Conservation (phyloP, 2,329 filamentous ascomycete genomes). For the Colletotrichum sansevieriae region DNA sequence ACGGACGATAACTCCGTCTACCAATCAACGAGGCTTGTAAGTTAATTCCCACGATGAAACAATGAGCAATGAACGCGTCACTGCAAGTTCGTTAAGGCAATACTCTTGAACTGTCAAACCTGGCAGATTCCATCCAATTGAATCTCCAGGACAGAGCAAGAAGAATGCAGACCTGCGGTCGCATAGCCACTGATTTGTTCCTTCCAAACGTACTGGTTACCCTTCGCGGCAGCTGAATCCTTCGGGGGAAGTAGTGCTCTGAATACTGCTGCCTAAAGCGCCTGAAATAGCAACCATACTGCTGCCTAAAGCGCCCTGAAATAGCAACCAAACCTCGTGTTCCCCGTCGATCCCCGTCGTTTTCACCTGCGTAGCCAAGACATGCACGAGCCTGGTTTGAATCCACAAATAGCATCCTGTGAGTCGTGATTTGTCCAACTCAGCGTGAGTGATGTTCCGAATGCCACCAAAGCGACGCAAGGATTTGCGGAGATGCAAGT, state of each 20-base stretch:
- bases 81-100: constrained; percentile 18
- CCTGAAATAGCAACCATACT: constrained; percentile 33
- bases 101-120: constrained; percentile 3
- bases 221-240: constrained; percentile 19
- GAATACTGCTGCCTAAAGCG: constrained; percentile 36
- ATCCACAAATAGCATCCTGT: no score
- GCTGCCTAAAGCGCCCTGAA: constrained; percentile 32
- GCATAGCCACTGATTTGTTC: not conserved
- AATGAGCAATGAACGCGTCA: not conserved
- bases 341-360: constrained; percentile 11
- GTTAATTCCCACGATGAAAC: constrained; percentile 8
- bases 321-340: constrained; percentile 33
- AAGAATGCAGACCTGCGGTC: not conserved
- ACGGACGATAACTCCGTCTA: not conserved
- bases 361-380: not conserved
- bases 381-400: no score
- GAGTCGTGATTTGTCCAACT: no score
- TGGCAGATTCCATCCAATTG: not conserved
- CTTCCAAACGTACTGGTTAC: not conserved
- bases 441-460: no score
- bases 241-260: constrained; percentile 20
- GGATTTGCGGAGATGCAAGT: no score
- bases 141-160: not conserved
- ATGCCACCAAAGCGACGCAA: no score
- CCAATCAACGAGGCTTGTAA: not conserved